Base-by-base conservation (phyloP, 2,329 filamentous ascomycete genomes). In the Hypoxylon sp. region DNA sequence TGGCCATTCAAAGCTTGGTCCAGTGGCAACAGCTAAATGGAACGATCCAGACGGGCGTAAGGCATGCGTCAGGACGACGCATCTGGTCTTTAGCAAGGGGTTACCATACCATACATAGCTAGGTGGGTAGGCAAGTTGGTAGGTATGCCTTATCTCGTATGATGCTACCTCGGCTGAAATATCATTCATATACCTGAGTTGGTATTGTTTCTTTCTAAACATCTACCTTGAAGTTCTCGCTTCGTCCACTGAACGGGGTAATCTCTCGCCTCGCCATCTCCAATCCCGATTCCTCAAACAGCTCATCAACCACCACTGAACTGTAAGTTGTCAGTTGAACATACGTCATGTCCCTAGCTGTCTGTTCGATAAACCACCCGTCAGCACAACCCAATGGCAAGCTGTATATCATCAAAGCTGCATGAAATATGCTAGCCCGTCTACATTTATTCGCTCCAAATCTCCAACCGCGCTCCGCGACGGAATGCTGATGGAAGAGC, bases 61-160 rank as follows among this genome's bases (percentile, higher is more conserved):
- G 27, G 19, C 52, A 61, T 70, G 68, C 68, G 68, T 70, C 65
- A 62, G 39, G 51, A 55, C 52, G 62, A 70, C 68, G 65, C 65
- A 70, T 39, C 51, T 62, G 17, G 52, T 50, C 50, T 55, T 17
- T 51, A 39, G 21, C 31, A 56, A 65, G 59, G n/a, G 37, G 56
- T 37, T 46, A 62, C 42, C 62, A 67, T 53, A 32, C 58, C 57
- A 54, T 32, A 44, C 46, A n/a, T 6, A 35, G 32, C 17, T 19
- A 54, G 37, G 17, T 11, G 17, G 32, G 27, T 19, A 50, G 27
- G 53, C 27, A 42, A 24, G 11, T 50, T 31, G 32, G n/a, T 51
- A 46, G 17, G 19, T 42, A 42, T 52, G 6, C n/a, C 48, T 32
- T 32, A 44, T 61, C 63, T 62, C 53, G 53, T 60, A 66, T 66